Percentiles rank a stretch among this genome's conserved stretches.
phyloP scores from a whole-genome alignment of 2,329 filamentous ascomycete species.

The Paecilomyces variotii region DNA sequence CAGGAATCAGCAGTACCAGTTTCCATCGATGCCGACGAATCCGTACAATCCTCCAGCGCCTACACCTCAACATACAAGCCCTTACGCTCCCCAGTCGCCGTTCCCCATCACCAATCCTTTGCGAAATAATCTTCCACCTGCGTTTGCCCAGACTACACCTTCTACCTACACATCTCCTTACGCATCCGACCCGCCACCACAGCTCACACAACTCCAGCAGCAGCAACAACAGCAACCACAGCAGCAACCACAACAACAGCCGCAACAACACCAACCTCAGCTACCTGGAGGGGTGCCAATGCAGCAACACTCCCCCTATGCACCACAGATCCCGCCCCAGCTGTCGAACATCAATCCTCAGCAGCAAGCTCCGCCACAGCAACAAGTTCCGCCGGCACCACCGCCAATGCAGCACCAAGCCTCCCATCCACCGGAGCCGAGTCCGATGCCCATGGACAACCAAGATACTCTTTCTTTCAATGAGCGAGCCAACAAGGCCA shows the following conservation, averaged over 20 bases:
- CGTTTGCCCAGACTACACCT: conserved; percentile 28
- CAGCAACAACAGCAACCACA: conserved; percentile 7
- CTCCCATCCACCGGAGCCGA: conserved; percentile 13
- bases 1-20: conserved; percentile 30
- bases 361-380: conserved; percentile 2
- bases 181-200: conserved; percentile 27
- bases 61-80: conserved; percentile 16
- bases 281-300: conserved; percentile 3
- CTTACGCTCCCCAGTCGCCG: conserved; percentile 14
- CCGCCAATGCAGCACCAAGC: conserved; percentile 10
- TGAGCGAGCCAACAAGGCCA: conserved; percentile 35
- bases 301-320: conserved; percentile 16
- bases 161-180: conserved; percentile 36
- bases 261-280: conserved; percentile 3
- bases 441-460: conserved; percentile 12
- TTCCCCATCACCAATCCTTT: conserved; percentile 30
- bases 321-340: conserved; percentile 13
- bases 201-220: conserved; percentile 13
- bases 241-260: conserved; percentile 1
- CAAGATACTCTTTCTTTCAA: conserved; percentile 29
- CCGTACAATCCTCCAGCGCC: conserved; percentile 23
- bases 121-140: conserved; percentile 31
- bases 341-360: conserved; percentile 13
- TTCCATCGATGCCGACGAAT: conserved; percentile 26
- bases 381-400: not conserved